Evolutionary conservation across 2,329 filamentous ascomycete species (phyloP), one percentile per base, ranked within the genome.

Genomic region (Alternaria consortialis): DNA sequence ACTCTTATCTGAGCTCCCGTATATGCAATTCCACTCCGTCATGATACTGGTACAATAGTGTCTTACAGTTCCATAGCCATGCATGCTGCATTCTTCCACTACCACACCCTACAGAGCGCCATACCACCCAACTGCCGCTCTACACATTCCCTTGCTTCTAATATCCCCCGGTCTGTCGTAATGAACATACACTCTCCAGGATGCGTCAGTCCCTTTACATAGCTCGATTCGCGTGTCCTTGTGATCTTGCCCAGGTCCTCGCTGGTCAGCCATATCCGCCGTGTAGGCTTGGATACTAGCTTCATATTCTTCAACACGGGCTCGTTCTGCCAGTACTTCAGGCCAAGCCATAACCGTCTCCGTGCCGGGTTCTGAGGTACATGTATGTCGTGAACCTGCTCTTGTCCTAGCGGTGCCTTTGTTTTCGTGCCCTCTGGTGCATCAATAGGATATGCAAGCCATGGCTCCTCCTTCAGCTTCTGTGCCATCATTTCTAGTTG

Each of bases 301-400:
- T 80, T 78, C 72, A 94, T 85, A 66, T 87, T 85, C 64, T 83
- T 84, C 68, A 97, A 81, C 23, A 97, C 93, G 6, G 94, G 92
- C 78, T 89, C 84, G 74, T 91, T 91, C 69, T 93, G 88, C 87
- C 87, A 92, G 85, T 97, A 97, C 82, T 97, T 97, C 73, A 97
- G 82, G 1, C 93, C 93, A 12, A 97, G 80, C 94, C 94, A 97
- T 67, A 97, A 82, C 62, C 94, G 85, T 75, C 92, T 86, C 39
- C 83, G 85, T 5, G 93, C 86, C 37, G 93, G 87, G 80, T 96
- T 97, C 50, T 67, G 55, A 6, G 78, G 79, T 12, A 80, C 73
- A 43, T 68, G 57, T 50, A 74, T 67, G 13, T 71, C 62, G 60
- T 74, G 62, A 7, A 68, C 51, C 34, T 64, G 56, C 32, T 74